Evolutionary conservation across 2,329 filamentous ascomycete genomes (phyloP).

Genomic region (Chrysoporthe deuterocubensis): DNA sequence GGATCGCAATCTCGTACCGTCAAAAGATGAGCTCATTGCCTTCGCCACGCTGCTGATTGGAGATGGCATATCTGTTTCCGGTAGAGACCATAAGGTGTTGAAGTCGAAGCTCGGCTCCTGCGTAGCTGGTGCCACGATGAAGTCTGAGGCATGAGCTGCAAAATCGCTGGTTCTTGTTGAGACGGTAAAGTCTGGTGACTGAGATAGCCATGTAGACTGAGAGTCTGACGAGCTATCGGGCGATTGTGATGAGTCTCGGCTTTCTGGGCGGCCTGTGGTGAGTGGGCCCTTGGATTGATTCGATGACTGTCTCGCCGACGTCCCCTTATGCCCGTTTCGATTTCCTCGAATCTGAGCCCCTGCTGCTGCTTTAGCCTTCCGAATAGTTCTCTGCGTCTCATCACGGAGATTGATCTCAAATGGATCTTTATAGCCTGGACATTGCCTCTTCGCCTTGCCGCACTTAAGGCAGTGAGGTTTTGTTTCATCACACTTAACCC

Average conservation of each 20-base stretch:
- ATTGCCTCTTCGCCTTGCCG: constrained; percentile 33
- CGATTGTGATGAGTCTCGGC: constrained; percentile 10
- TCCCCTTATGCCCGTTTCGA: constrained; percentile 4
- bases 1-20: constrained; percentile 17
- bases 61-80: constrained; percentile 7
- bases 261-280: background rate
- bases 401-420: constrained; percentile 35
- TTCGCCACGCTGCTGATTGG: constrained; percentile 14
- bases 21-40: constrained; percentile 21
- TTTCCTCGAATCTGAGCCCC: constrained; percentile 16
- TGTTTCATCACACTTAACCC: constrained; percentile 35
- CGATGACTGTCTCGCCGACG: constrained; percentile 14
- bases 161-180: constrained; percentile 2
- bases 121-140: background rate
- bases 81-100: constrained; percentile 14
- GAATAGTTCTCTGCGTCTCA: constrained; percentile 34
- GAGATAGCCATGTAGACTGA: constrained; percentile 15
- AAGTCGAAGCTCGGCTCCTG: constrained; percentile 17
- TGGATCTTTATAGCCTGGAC: constrained; percentile 34
- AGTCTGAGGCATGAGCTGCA: constrained; percentile 4
- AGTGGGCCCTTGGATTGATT: constrained; percentile 3
- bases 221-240: constrained; percentile 17
- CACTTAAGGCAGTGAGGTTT: constrained; percentile 35
- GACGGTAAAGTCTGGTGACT: constrained; percentile 9
- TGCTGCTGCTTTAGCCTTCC: constrained; percentile 27